Percentiles rank a stretch among this genome's conserved stretches.
Evolutionary conservation across 164 flowering plant species (phyloP).

Genomic region (Liquidambar formosana): DNA sequence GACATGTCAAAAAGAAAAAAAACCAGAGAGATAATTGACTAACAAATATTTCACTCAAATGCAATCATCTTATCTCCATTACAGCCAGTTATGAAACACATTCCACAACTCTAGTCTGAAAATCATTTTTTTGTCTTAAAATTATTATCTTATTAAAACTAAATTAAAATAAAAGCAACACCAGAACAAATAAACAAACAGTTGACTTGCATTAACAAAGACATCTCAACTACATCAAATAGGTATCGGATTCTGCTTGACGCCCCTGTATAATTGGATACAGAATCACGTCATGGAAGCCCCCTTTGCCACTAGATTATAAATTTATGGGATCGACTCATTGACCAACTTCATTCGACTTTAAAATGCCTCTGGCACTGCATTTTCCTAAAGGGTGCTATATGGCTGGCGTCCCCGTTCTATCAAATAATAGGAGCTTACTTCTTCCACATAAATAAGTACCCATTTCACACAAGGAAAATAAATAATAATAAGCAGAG

Average conservation of each 20-base stretch:
- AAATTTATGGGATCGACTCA: background rate
- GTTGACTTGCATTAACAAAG: constrained; percentile 18
- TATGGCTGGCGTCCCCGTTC: background rate
- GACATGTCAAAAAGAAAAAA: constrained; percentile 3
- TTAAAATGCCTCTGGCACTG: background rate
- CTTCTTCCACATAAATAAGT: background rate
- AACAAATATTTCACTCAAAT: background rate
- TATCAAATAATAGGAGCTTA: background rate
- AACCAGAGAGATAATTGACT: background rate
- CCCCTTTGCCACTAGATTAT: background rate
- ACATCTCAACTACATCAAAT: constrained; percentile 12
- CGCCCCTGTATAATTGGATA: too few relatives aligned
- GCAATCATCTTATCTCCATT: background rate
- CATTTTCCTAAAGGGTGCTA: background rate
- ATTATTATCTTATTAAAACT: background rate
- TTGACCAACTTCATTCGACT: too few relatives aligned
- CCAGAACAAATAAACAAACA: background rate
- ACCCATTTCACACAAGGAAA: background rate
- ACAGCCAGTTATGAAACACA: background rate
- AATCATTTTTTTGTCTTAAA: background rate
- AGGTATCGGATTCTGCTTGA: background rate
- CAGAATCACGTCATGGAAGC: too few relatives aligned
- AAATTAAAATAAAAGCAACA: background rate
- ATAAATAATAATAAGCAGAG: background rate
- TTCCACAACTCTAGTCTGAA: background rate